Evolutionary conservation across 2,329 filamentous ascomycete genomes (phyloP), one percentile per base, ranked within the genome.

Genomic region (Fusarium luffae): DNA sequence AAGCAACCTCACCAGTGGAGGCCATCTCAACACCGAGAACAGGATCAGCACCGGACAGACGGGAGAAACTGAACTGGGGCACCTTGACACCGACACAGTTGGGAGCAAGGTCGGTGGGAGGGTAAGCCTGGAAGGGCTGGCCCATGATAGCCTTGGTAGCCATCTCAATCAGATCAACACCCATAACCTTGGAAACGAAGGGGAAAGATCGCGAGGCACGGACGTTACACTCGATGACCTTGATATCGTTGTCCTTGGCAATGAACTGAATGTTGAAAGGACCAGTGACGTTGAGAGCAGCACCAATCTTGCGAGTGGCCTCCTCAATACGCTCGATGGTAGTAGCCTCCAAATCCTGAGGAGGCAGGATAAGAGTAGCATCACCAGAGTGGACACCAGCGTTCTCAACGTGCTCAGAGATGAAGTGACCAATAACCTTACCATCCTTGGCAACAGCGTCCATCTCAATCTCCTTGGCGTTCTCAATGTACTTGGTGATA

Each of bases 261-360:
- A 99, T 99, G 84, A 99, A 98, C 80, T 99, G 96, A 69, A 99
- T 99, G 83, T 99, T 99, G 88, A 92, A 98, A 23, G 96, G 96
- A 51, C 96, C 96, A 42, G 96, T 98, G 59, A 99, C 92, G 79
- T 98, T 98, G 63, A 98, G 87, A 18, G 96, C 95, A 68, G 92
- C 90, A 72, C 92, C 96, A 74, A 99, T 98, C 87, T 98, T 98
- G 73, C 91, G 88, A 16, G 96, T 98, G 5, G 96, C 96, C 79
- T 98, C 94, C 79, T 95, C 94, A 61, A 99, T 98, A 71, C 95
- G 90, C 65, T 89, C 84, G 54, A 98, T 94, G 0, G 96, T 99
- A 71, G 96, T 95, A 9, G 86, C 85, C 78, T 96, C 92, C 54
- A 99, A 83, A 83, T 98, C 96, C 80, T 98, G 95, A 12, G 96